Percentiles rank a stretch among this genome's conserved stretches.
These are phyloP conservation scores for Meira nashicola DNA, from an alignment of 1,284 basidiomycete genomes.

Conservation along the genomic window DNA sequence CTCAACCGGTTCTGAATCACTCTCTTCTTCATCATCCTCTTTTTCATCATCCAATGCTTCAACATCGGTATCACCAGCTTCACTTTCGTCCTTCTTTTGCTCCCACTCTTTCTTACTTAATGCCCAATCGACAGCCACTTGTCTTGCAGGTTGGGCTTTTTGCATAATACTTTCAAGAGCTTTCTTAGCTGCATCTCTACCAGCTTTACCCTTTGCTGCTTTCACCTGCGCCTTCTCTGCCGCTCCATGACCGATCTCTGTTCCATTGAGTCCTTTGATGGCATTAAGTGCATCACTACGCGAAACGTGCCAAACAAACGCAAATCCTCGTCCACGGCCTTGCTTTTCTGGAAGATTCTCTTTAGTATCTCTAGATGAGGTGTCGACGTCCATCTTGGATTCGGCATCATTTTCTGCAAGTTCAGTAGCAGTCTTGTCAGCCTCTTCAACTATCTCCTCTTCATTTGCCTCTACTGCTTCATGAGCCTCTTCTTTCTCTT, in stretches of 20 bases:
- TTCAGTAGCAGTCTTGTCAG: conserved; percentile 7
- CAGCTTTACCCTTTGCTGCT: conserved; percentile 62
- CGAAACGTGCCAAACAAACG: conserved; percentile 90
- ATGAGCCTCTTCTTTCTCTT: neutral
- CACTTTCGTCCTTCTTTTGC: conserved; percentile 58
- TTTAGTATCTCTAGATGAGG: conserved; percentile 26
- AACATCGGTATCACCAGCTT: conserved; percentile 57
- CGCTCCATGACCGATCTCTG: conserved; percentile 66
- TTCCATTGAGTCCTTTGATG: conserved; percentile 76
- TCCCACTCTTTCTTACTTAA: conserved; percentile 89
- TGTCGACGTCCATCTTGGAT: conserved; percentile 39
- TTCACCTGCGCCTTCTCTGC: conserved; percentile 65
- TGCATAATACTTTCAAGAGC: conserved; percentile 30
- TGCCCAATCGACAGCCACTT: conserved; percentile 94
- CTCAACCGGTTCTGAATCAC: conserved; percentile 49
- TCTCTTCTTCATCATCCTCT: conserved; percentile 40
- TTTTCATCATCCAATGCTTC: conserved; percentile 20
- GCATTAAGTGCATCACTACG: conserved; percentile 80
- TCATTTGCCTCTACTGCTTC: conserved; percentile 8
- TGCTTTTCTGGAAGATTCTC: conserved; percentile 36
- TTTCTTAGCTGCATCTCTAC: conserved; percentile 61
- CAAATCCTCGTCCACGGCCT: conserved; percentile 72
- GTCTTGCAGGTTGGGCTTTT: conserved; percentile 58
- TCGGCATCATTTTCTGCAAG: conserved; percentile 23
- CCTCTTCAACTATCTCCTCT: conserved; percentile 55